Evolutionary conservation across 495 filamentous ascomycete species (phyloP).

Genomic region (Pyrenopolyporus hunteri): DNA sequence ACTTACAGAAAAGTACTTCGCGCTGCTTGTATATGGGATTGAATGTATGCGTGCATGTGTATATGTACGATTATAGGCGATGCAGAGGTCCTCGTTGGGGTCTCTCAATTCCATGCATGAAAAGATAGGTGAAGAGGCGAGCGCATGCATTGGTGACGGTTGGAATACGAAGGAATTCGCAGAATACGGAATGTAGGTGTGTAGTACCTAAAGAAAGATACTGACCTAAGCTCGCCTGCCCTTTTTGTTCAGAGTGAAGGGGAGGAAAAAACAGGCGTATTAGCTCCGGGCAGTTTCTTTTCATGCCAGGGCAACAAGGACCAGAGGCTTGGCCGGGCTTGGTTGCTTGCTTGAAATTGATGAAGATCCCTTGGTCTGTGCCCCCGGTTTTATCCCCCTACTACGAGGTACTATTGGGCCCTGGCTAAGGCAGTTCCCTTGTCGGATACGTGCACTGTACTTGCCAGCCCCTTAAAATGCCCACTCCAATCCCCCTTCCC

Average conservation of each 20-base stretch:
- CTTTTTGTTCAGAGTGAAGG: not conserved
- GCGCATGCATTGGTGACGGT: constrained; percentile 22
- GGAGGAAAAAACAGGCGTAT: not conserved
- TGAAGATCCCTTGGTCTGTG: constrained; percentile 33
- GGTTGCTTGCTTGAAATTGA: constrained; percentile 36
- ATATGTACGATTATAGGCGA: not conserved
- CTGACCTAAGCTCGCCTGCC: not conserved
- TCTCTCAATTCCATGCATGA: constrained; percentile 20
- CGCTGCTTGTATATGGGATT: too few relatives aligned
- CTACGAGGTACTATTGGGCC: constrained; percentile 13
- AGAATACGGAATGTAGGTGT: not conserved
- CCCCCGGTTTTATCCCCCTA: constrained; percentile 10
- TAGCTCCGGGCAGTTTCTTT: constrained; percentile 19
- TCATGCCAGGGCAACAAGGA: constrained; percentile 5
- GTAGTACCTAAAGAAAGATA: not conserved
- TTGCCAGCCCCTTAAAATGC: constrained; percentile 30
- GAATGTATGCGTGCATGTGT: not conserved
- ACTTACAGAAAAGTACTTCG: too few relatives aligned
- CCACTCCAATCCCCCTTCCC: constrained; percentile 39
- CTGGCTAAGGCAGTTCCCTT: too few relatives aligned
- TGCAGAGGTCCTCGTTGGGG: constrained; percentile 3
- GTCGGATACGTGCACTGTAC: constrained; percentile 14
- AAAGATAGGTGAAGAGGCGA: constrained; percentile 27
- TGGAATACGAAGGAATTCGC: constrained; percentile 22
- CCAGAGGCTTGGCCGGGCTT: constrained; percentile 14